These are phyloP conservation scores for Collybiopsis luxurians DNA, from an alignment of 768 basidiomycete species.

Conservation along the genomic window DNA sequence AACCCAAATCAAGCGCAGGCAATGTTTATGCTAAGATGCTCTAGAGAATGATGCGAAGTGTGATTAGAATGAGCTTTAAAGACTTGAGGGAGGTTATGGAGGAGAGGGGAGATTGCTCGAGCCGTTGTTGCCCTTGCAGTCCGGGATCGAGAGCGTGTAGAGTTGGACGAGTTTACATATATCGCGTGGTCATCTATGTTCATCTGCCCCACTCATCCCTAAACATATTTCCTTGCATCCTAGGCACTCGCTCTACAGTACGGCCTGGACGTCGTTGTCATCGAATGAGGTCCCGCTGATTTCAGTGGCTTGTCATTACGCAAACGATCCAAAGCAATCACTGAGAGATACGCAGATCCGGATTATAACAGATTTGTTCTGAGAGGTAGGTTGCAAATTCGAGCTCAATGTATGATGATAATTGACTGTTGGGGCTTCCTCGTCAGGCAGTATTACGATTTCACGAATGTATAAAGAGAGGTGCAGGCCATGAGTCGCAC, in stretches of 20 bases:
- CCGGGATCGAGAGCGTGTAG: too few relatives aligned
- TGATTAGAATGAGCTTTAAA: too few relatives aligned
- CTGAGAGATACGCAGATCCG: conserved; percentile 46
- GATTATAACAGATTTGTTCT: conserved; percentile 40
- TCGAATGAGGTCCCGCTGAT: conserved; percentile 48
- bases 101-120: too few relatives aligned
- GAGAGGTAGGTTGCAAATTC: conserved; percentile 25
- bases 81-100: too few relatives aligned
- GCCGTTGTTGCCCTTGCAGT: too few relatives aligned
- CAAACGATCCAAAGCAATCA: conserved; percentile 44
- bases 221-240: background rate
- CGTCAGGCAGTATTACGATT: conserved; percentile 38
- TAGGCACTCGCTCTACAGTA: too few relatives aligned
- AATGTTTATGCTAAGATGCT: too few relatives aligned
- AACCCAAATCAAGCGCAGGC: too few relatives aligned
- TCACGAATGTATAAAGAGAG: conserved; percentile 39
- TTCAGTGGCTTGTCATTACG: conserved; percentile 43
- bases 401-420: background rate
- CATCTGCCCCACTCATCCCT: too few relatives aligned
- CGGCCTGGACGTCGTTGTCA: conserved; percentile 46
- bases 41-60: too few relatives aligned
- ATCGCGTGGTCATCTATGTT: background rate
- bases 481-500: conserved; percentile 47
- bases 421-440: conserved; percentile 30
- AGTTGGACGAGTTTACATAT: too few relatives aligned